These are phyloP conservation scores for Saposhnikovia divaricata DNA, from an alignment of 129 eudicot genomes.

Conservation along the genomic window DNA sequence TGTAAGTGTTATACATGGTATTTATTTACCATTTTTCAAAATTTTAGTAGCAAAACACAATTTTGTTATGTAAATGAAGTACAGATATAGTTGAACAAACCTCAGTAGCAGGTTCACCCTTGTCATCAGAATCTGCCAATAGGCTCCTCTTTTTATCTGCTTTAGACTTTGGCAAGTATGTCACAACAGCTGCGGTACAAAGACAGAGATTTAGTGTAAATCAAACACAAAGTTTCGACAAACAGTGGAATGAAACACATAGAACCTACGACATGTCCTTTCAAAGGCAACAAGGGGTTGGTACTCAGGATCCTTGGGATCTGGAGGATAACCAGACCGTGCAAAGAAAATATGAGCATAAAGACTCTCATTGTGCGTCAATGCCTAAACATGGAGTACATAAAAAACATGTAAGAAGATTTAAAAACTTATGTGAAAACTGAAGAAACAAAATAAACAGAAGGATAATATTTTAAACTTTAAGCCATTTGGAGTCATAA, in stretches of 20 bases:
- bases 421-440: neutral
- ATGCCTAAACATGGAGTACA: slow-evolving; percentile 42
- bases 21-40: neutral
- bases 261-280: slow-evolving; percentile 52
- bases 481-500: neutral
- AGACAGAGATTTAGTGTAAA: neutral
- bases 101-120: slow-evolving; percentile 42
- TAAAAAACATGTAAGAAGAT: neutral
- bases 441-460: neutral
- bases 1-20: neutral
- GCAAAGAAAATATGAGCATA: slow-evolving; percentile 91
- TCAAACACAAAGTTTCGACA: neutral
- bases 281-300: slow-evolving; percentile 78
- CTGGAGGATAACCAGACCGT: slow-evolving; percentile 80
- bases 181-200: slow-evolving; percentile 57
- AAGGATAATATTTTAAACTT: neutral
- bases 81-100: slow-evolving; percentile 26
- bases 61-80: too few species aligned
- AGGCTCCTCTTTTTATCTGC: slow-evolving; percentile 72
- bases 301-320: slow-evolving; percentile 87
- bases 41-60: neutral
- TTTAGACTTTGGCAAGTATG: slow-evolving; percentile 78
- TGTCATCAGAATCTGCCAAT: slow-evolving; percentile 42
- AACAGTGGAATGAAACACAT: neutral
- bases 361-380: slow-evolving; percentile 82